Base-by-base conservation (phyloP, 768 basidiomycete species). In the Pulveroboletus frians region DNA sequence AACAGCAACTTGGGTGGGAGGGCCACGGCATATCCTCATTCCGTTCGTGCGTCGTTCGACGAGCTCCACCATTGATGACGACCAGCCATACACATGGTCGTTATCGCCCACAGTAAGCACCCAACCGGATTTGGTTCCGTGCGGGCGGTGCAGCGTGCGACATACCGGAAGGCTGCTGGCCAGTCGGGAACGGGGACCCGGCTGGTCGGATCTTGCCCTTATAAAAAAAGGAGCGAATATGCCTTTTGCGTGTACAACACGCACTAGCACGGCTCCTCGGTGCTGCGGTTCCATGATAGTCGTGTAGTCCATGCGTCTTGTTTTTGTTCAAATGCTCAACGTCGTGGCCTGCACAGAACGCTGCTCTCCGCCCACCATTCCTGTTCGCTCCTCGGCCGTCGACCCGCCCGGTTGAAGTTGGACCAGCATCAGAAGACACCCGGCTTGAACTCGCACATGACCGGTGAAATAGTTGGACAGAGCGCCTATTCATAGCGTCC, bases 141-240 rank as follows among this genome's bases (percentile, higher is more conserved):
- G 32, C 32, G 23, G 51, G 52, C 44, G 52, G 46, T 63, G 58
- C 51, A 36, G 41, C 44, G 14, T 47, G 42, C 27, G 65, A 42
- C 71, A 38, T 50, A 84, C 81, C 80, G 46, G 49, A 34, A 40
- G 54, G 46, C 92, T 90, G 77, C 82, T 85, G 51, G 47, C 87
- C 85, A 34, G 87, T 90, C 9, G 88, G 85, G 40, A 46, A 90
- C 81, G 21, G 88, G 92, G 30, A 46, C 37, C 48, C 60, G 46
- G 69, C 83, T 85, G 5, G 84, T 88, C 0, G 95, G 95, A 53
- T 82, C 89, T 55, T 94, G 83, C 26, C 92, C 87, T 89, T 88
- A 64, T 90, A 91, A 64, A 76, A 46, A 43, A 45, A 46, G 60
- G 76, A 15, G 91, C 81, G 61, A 88, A 84, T 71, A 92, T 92